Conservation (phyloP, 208 protist genomes). For the Leishmania guyanensis region DNA sequence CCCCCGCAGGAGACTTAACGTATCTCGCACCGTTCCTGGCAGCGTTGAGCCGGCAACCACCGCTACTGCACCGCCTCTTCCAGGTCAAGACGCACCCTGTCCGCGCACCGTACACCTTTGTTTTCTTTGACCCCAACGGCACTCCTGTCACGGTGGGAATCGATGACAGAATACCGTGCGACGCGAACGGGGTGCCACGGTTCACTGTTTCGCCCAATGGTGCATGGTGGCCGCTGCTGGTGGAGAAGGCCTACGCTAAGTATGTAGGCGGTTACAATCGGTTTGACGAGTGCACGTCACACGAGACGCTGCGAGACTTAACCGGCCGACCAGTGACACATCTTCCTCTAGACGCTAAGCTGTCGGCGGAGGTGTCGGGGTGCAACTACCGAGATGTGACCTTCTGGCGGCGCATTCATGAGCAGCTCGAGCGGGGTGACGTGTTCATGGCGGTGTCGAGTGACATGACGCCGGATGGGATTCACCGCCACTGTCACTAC, state of each 20-base stretch:
- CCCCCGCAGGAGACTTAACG: conserved; percentile 36
- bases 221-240: conserved; percentile 70
- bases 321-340: conserved; percentile 78
- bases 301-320: conserved; percentile 81
- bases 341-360: conserved; percentile 54
- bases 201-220: conserved; percentile 44
- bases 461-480: conserved; percentile 38
- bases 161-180: conserved; percentile 76
- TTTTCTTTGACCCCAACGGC: conserved; percentile 82
- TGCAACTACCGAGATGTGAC: conserved; percentile 47
- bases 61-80: conserved; percentile 63
- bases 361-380: conserved; percentile 58
- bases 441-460: conserved; percentile 70
- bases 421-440: conserved; percentile 57
- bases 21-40: conserved; percentile 80
- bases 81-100: conserved; percentile 45
- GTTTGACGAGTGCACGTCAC: conserved; percentile 68
- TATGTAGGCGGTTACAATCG: conserved; percentile 79
- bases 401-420: conserved; percentile 65
- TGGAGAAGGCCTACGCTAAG: conserved; percentile 91
- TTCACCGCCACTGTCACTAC: conserved; percentile 75
- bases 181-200: conserved; percentile 39
- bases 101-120: conserved; percentile 55
- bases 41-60: conserved; percentile 56
- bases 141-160: conserved; percentile 70